Conservation (phyloP, 495 filamentous ascomycete genomes). For the Penicillium soppii region DNA sequence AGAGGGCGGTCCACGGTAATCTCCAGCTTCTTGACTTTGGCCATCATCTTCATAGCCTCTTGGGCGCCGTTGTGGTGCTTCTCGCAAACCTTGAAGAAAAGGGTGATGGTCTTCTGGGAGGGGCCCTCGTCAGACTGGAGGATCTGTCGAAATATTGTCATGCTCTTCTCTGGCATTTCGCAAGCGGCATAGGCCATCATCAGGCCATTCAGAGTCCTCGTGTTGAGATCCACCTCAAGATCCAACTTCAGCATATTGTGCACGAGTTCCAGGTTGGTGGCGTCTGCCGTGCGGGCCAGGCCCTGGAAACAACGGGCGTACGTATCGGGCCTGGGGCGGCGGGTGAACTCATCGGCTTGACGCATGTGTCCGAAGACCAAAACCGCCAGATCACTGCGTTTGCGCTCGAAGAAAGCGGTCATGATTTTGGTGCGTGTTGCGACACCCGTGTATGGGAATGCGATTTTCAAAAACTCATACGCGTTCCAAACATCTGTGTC, state of each 20-base stretch:
- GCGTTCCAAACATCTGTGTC: conserved; percentile 69
- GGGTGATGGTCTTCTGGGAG: conserved; percentile 69
- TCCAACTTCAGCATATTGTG: conserved; percentile 95
- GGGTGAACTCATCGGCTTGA: conserved; percentile 51
- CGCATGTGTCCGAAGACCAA: conserved; percentile 91
- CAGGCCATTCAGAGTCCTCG: conserved; percentile 71
- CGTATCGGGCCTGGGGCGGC: conserved; percentile 65
- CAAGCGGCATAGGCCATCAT: conserved; percentile 81
- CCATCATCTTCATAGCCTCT: conserved; percentile 72
- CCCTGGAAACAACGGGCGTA: conserved; percentile 79
- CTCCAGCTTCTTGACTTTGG: conserved; percentile 68
- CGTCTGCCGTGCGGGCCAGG: conserved; percentile 62
- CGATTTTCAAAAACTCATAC: conserved; percentile 71
- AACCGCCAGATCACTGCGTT: conserved; percentile 75
- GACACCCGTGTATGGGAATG: conserved; percentile 72
- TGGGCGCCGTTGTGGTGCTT: conserved; percentile 56
- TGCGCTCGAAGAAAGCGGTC: conserved; percentile 75
- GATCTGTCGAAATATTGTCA: conserved; percentile 82
- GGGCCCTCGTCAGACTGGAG: conserved; percentile 77
- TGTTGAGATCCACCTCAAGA: conserved; percentile 70
- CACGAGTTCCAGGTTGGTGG: conserved; percentile 65
- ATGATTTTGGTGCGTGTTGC: conserved; percentile 69
- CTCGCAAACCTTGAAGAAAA: conserved; percentile 77
- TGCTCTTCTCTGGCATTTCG: conserved; percentile 59
- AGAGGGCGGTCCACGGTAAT: conserved; percentile 70